Conservation (phyloP, 2,329 filamentous ascomycete genomes). For the Aspergillus fumigatus region DNA sequence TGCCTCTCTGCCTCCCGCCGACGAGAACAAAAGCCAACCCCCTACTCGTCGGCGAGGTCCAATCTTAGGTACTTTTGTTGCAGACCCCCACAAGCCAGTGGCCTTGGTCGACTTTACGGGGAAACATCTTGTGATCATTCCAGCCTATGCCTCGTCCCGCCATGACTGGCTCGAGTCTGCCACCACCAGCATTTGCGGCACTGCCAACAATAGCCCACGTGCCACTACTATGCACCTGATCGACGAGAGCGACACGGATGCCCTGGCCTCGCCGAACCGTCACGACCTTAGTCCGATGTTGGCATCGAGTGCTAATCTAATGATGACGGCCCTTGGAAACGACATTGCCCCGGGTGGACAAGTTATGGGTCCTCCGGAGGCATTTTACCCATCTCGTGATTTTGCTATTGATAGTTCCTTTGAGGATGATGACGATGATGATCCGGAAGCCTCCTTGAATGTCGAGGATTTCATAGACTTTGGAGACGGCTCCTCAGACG, state of each 20-base stretch:
- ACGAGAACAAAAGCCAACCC: conserved; percentile 32
- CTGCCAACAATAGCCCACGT: conserved; percentile 41
- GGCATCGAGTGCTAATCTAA: conserved; percentile 66
- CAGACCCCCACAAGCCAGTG: conserved; percentile 45
- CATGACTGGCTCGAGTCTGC: conserved; percentile 44
- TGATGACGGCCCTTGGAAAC: conserved; percentile 67
- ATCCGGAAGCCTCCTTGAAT: conserved; percentile 57
- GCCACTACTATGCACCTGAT: conserved; percentile 35
- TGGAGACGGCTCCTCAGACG: conserved; percentile 55
- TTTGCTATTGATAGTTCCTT: conserved; percentile 55
- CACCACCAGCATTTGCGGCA: conserved; percentile 38
- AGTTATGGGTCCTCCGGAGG: conserved; percentile 68
- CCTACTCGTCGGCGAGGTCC: conserved; percentile 41
- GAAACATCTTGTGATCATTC: conserved; percentile 46
- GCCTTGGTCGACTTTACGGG: conserved; percentile 46
- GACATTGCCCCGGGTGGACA: conserved; percentile 51
- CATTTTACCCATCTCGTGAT: conserved; percentile 65
- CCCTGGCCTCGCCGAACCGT: conserved; percentile 35
- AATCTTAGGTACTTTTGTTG: conserved; percentile 45
- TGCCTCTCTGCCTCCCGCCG: conserved; percentile 41
- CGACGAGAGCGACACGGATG: conserved; percentile 45
- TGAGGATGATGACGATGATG: conserved; percentile 58
- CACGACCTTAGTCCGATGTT: conserved; percentile 51
- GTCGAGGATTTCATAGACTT: conserved; percentile 71
- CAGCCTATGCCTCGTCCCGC: conserved; percentile 43